phyloP scores from a whole-genome alignment of 768 basidiomycete genomes.

The Gymnopilus junonius region DNA sequence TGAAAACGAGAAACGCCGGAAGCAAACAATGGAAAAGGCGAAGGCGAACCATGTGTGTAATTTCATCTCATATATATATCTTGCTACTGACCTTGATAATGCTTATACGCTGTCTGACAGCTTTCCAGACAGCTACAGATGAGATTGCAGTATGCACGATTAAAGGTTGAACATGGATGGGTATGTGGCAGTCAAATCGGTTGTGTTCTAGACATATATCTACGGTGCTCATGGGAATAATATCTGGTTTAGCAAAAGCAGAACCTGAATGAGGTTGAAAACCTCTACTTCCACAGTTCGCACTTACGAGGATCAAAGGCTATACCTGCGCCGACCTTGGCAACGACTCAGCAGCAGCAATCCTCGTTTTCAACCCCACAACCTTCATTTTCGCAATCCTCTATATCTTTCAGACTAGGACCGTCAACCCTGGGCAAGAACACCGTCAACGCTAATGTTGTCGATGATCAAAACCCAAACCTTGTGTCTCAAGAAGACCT shows the following conservation, averaged over 20 bases:
- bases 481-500: conserved; percentile 6
- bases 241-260: conserved; percentile 67
- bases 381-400: conserved; percentile 26
- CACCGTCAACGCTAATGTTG: background rate
- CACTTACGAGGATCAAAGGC: conserved; percentile 47
- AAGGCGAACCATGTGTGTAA: conserved; percentile 59
- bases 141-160: conserved; percentile 74
- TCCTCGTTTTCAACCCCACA: conserved; percentile 15
- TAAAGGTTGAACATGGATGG: conserved; percentile 86
- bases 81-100: background rate
- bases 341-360: conserved; percentile 29
- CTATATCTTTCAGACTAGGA: conserved; percentile 30
- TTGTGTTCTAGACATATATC: background rate
- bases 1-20: conserved; percentile 49
- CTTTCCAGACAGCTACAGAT: conserved; percentile 74
- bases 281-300: conserved; percentile 79
- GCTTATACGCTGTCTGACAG: conserved; percentile 36
- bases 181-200: conserved; percentile 41
- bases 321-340: conserved; percentile 27
- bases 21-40: conserved; percentile 56
- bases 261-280: conserved; percentile 81
- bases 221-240: conserved; percentile 6
- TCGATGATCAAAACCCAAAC: conserved; percentile 7
- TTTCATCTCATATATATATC: background rate
- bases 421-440: conserved; percentile 13